These are phyloP conservation scores for Mucor saturninus DNA, from an alignment of 371 early-diverging fungal species.

Conservation along the genomic window DNA sequence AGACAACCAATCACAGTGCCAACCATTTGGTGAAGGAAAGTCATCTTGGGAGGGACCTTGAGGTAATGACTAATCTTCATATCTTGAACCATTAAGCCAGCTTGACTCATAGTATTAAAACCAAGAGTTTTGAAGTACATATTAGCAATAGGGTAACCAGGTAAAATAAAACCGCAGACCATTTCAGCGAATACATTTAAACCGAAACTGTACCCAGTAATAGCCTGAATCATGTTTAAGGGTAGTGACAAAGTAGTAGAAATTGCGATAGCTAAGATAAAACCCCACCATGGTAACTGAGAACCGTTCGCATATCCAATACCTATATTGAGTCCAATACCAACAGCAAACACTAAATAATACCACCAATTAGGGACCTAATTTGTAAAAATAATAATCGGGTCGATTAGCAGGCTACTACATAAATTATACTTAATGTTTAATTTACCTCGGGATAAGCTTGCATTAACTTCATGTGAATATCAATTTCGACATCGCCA, in stretches of 20 bases:
- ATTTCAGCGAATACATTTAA: conserved; percentile 72
- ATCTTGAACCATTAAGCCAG: conserved; percentile 60
- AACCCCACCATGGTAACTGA: conserved; percentile 73
- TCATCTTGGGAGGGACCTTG: too few relatives aligned
- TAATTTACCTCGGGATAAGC: conserved; percentile 8
- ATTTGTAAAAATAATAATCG: neutral
- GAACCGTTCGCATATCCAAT: conserved; percentile 60
- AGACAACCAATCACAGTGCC: conserved; percentile 65
- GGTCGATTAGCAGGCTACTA: too few relatives aligned
- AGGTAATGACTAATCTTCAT: conserved; percentile 78
- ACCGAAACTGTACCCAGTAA: conserved; percentile 45
- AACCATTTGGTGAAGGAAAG: conserved; percentile 65
- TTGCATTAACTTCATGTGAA: conserved; percentile 9
- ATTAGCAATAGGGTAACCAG: conserved; percentile 61
- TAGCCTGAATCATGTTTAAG: conserved; percentile 42
- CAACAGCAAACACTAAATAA: conserved; percentile 58
- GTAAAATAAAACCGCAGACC: conserved; percentile 50
- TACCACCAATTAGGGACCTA: conserved; percentile 81
- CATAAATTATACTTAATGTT: neutral
- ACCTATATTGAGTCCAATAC: conserved; percentile 65
- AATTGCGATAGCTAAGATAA: conserved; percentile 70
- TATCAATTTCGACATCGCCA: neutral
- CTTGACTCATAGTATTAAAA: conserved; percentile 58
- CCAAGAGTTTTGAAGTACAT: conserved; percentile 61
- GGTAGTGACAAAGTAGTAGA: conserved; percentile 41